Conservation (phyloP, 139 green algal species). For the Zygnema cylindricum region DNA sequence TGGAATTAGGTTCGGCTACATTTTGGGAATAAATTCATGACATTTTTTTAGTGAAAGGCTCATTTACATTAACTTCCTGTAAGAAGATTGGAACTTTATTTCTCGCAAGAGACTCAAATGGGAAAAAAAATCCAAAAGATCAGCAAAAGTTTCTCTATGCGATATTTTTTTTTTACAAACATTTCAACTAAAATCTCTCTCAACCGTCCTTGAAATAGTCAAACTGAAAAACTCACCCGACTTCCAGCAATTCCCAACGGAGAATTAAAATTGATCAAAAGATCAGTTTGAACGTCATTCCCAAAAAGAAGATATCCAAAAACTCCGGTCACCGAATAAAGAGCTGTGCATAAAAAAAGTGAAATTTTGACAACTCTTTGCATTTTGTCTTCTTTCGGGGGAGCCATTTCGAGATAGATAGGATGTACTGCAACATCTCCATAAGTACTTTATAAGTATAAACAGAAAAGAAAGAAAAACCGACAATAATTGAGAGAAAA, state of each 20-base stretch:
- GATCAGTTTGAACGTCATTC: conserved; percentile 20
- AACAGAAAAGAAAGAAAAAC: too few relatives aligned
- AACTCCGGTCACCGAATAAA: conserved; percentile 38
- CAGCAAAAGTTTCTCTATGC: not conserved
- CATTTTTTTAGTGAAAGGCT: too few relatives aligned
- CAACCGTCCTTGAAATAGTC: not conserved
- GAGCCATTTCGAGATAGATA: conserved; percentile 39
- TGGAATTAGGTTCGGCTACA: too few relatives aligned
- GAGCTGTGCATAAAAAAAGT: conserved; percentile 27
- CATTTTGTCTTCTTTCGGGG: conserved; percentile 28
- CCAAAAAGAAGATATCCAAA: conserved; percentile 56
- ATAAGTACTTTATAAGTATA: too few relatives aligned
- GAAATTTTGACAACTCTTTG: not conserved
- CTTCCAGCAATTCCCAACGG: conserved; percentile 32
- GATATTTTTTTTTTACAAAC: too few relatives aligned
- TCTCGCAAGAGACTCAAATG: not conserved
- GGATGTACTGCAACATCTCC: conserved; percentile 53
- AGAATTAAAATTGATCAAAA: conserved; percentile 48
- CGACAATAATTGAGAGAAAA: not conserved
- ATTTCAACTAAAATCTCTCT: not conserved
- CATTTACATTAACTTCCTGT: too few relatives aligned
- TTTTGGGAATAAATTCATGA: too few relatives aligned
- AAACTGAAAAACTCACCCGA: conserved; percentile 15
- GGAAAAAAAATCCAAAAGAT: not conserved
- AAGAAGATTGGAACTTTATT: too few relatives aligned